Evolutionary conservation across 139 green algal species (phyloP).

Genomic region (Closterium sp.): DNA sequence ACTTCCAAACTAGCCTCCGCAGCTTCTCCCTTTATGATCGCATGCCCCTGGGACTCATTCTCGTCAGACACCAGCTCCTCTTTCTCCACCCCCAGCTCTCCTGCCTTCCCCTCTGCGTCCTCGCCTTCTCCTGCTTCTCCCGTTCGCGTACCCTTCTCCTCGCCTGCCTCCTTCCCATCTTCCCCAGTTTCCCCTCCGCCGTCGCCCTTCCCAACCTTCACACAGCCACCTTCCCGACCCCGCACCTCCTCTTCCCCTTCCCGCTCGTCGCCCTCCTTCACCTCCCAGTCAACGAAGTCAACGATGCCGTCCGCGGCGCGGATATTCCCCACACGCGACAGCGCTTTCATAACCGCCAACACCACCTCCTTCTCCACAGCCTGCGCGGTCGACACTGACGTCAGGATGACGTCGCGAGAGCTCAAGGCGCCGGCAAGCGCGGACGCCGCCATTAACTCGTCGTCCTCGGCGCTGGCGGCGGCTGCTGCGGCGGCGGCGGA

Average conservation of each 20-base stretch:
- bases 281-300: background rate
- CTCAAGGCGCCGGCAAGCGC: background rate
- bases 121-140: background rate
- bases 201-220: background rate
- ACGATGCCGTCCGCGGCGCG: constrained; percentile 7
- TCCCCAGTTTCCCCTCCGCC: background rate
- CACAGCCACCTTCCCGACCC: no score
- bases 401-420: constrained; percentile 37
- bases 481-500: background rate
- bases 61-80: background rate
- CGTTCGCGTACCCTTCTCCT: background rate
- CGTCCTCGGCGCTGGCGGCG: background rate
- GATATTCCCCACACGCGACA: constrained; percentile 1
- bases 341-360: constrained; percentile 28
- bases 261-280: background rate
- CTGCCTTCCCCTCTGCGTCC: background rate
- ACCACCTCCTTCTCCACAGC: constrained; percentile 45
- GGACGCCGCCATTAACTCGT: background rate
- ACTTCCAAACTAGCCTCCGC: background rate
- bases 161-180: background rate
- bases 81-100: background rate
- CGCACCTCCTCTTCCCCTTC: background rate
- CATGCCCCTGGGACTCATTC: background rate
- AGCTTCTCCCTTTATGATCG: background rate
- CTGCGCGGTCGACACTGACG: background rate